These are phyloP conservation scores for Corchorus capsularis DNA, from an alignment of 345 rosid species.

Conservation along the genomic window DNA sequence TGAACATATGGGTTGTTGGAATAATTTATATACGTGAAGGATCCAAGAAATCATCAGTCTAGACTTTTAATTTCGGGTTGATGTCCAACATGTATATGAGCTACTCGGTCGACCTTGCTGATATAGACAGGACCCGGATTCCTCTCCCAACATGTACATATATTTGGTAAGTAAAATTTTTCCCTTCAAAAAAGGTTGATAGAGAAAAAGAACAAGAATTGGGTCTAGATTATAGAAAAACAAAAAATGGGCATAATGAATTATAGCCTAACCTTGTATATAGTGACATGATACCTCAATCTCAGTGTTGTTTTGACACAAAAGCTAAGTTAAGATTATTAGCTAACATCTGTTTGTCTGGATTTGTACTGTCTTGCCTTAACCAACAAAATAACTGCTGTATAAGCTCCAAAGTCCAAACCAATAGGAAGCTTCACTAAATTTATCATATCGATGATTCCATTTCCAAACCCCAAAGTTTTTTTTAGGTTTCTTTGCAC, in stretches of 20 bases:
- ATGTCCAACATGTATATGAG: no score
- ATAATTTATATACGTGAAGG: no score
- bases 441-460: background rate
- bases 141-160: no score
- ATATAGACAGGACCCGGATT: no score
- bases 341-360: background rate
- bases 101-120: no score
- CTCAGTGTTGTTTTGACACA: background rate
- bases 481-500: no score
- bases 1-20: no score
- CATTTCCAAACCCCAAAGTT: background rate
- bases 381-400: background rate
- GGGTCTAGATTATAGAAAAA: background rate
- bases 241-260: background rate
- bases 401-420: background rate
- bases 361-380: background rate
- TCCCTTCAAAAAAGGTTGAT: background rate
- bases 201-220: background rate
- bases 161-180: background rate
- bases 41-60: no score
- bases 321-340: slow-evolving; percentile 1
- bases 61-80: no score
- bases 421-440: background rate
- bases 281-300: slow-evolving; percentile 14
- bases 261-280: background rate